phyloP scores from a whole-genome alignment of 1,139 yeast species.

The Yamadazyma triangularis region DNA sequence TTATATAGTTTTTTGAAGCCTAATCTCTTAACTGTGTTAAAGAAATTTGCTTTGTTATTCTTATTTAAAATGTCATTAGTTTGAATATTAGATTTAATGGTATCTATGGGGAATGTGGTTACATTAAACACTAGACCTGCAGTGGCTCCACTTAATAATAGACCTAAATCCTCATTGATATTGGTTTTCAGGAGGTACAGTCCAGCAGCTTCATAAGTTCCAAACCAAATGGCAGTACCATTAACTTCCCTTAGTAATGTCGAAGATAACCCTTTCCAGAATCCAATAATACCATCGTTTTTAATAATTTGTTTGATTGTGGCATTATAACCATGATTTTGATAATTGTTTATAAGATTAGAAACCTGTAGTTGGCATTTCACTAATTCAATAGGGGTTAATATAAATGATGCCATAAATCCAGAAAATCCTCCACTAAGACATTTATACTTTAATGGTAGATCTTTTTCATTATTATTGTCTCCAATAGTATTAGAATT shows the following conservation, averaged over 20 bases:
- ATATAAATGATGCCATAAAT: slow-evolving; percentile 70
- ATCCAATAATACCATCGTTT: slow-evolving; percentile 50
- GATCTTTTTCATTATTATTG: slow-evolving; percentile 14
- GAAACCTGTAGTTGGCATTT: slow-evolving; percentile 89
- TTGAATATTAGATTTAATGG: slow-evolving; percentile 84
- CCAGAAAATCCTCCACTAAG: slow-evolving; percentile 82
- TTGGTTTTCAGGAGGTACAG: slow-evolving; percentile 27
- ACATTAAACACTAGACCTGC: slow-evolving; percentile 84
- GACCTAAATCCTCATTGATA: slow-evolving; percentile 27
- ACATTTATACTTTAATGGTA: slow-evolving; percentile 41
- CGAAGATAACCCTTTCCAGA: slow-evolving; percentile 86
- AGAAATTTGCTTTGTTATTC: slow-evolving; percentile 19
- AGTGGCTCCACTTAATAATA: slow-evolving; percentile 72
- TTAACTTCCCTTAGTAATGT: slow-evolving; percentile 80
- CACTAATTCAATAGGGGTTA: slow-evolving; percentile 86
- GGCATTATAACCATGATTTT: slow-evolving; percentile 13
- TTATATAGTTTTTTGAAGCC: slow-evolving; percentile 71
- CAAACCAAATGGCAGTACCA: slow-evolving; percentile 95
- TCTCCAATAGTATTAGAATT: slow-evolving; percentile 4
- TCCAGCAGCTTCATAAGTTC: slow-evolving; percentile 66
- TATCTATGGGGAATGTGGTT: slow-evolving; percentile 84
- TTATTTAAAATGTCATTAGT: slow-evolving; percentile 40
- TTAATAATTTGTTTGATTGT: slow-evolving; percentile 42
- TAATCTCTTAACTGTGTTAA: slow-evolving; percentile 19
- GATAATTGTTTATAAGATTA: slow-evolving; percentile 22